These are phyloP conservation scores for Penicillium pulvis DNA, from an alignment of 495 filamentous ascomycete genomes.

Conservation along the genomic window DNA sequence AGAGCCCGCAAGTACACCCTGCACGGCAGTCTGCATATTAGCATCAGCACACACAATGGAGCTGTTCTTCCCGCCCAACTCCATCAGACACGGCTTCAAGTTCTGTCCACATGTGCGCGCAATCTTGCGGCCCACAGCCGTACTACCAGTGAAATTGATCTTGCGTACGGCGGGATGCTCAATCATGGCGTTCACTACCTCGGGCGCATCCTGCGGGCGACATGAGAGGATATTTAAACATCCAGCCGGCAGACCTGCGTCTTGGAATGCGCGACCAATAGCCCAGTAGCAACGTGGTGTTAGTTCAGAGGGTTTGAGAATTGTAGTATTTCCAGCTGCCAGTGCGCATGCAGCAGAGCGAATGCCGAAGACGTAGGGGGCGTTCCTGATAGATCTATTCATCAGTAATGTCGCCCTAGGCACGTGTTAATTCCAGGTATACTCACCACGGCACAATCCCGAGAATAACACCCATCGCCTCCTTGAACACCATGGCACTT, in stretches of 20 bases:
- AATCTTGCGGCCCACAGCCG: conserved; percentile 57
- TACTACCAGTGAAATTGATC: conserved; percentile 63
- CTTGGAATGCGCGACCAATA: conserved; percentile 64
- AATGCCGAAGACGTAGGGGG: conserved; percentile 65
- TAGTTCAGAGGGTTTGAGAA: conserved; percentile 75
- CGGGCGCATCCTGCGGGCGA: conserved; percentile 53
- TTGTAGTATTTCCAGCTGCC: conserved; percentile 77
- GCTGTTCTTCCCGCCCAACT: conserved; percentile 63
- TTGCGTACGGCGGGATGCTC: conserved; percentile 59
- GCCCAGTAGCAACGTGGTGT: conserved; percentile 74
- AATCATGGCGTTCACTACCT: conserved; percentile 57
- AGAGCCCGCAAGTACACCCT: conserved; percentile 49
- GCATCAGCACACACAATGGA: conserved; percentile 61
- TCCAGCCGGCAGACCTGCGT: conserved; percentile 68
- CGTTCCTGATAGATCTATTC: conserved; percentile 49
- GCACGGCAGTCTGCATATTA: conserved; percentile 53
- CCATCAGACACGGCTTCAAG: conserved; percentile 63
- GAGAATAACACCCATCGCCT: conserved; percentile 80
- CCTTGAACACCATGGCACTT: conserved; percentile 69
- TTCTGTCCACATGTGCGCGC: conserved; percentile 53
- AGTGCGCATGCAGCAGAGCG: conserved; percentile 72
- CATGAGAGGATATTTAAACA: conserved; percentile 57
- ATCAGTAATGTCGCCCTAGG: neutral
- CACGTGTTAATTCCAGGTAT: neutral
- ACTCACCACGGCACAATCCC: conserved; percentile 81